Conservation (phyloP, 1,139 yeast genomes). For the Hemisphaericaspora lyxosophila region DNA sequence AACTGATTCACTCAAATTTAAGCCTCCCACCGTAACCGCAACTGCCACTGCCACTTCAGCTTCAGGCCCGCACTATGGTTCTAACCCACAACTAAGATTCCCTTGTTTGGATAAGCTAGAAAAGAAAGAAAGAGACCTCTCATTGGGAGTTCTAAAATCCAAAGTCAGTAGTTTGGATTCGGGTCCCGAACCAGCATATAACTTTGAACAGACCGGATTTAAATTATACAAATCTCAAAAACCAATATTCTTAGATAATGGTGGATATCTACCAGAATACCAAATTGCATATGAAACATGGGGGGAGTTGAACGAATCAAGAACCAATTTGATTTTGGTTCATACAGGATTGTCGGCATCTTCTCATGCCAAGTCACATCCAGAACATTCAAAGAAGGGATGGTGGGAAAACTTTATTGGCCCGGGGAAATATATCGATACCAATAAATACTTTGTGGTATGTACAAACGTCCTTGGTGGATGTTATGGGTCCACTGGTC, state of each 20-base stretch:
- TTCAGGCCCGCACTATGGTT: constrained; percentile 16
- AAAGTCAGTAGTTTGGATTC: constrained; percentile 48
- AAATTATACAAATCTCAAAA: constrained; percentile 52
- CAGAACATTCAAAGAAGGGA: constrained; percentile 68
- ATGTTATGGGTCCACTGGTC: constrained; percentile 94
- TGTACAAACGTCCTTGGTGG: constrained; percentile 94
- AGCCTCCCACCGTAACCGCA: constrained; percentile 2
- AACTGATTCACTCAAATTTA: constrained; percentile 1
- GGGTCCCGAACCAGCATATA: constrained; percentile 86
- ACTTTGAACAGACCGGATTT: constrained; percentile 69
- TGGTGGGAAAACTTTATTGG: constrained; percentile 98
- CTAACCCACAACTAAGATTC: constrained; percentile 70
- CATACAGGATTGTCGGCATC: constrained; percentile 95
- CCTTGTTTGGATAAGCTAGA: constrained; percentile 86
- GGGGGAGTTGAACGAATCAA: constrained; percentile 67
- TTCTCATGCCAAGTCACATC: constrained; percentile 89
- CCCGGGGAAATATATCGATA: constrained; percentile 75
- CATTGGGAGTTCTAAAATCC: constrained; percentile 19
- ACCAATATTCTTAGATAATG: constrained; percentile 76
- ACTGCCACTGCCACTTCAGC: too few species aligned
- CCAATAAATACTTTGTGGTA: constrained; percentile 74
- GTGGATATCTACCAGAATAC: constrained; percentile 72
- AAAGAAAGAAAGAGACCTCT: constrained; percentile 50
- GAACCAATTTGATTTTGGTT: constrained; percentile 70
- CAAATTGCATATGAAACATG: constrained; percentile 89